These are phyloP conservation scores for Plasmodium vivax DNA, from an alignment of 169 alveolate species.

Conservation along the genomic window DNA sequence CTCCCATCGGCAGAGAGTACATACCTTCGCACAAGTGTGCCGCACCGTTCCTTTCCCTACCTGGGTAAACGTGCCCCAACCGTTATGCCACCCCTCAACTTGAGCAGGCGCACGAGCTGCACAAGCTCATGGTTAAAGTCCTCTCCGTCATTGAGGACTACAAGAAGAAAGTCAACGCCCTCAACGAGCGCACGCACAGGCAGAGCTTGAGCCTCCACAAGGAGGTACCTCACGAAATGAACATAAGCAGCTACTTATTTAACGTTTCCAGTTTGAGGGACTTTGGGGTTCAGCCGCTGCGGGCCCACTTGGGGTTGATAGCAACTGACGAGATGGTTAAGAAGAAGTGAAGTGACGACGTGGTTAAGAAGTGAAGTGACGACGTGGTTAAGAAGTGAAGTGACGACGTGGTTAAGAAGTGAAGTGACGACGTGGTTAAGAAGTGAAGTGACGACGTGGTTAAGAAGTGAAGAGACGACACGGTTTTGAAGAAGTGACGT, in stretches of 20 bases:
- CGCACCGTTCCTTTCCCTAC: neutral
- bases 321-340: slow-evolving; percentile 24
- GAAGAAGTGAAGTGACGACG: neutral
- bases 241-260: slow-evolving; percentile 41
- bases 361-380: no score
- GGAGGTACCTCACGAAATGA: slow-evolving; percentile 27
- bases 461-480: no score
- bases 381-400: no score
- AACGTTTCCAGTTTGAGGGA: slow-evolving; percentile 62
- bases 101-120: slow-evolving; percentile 41
- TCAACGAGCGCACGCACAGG: slow-evolving; percentile 10
- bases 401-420: no score
- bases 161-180: slow-evolving; percentile 29
- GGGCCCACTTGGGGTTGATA: slow-evolving; percentile 58
- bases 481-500: no score
- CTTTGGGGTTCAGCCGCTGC: slow-evolving; percentile 57
- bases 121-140: slow-evolving; percentile 37
- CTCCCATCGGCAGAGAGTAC: neutral
- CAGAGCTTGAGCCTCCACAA: neutral
- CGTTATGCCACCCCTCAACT: neutral
- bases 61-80: neutral
- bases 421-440: no score
- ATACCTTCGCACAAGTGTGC: neutral
- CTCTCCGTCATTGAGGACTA: slow-evolving; percentile 43
- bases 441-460: no score